phyloP scores from a whole-genome alignment of 352 stramenopile species.

The Vaucheria bursata region DNA sequence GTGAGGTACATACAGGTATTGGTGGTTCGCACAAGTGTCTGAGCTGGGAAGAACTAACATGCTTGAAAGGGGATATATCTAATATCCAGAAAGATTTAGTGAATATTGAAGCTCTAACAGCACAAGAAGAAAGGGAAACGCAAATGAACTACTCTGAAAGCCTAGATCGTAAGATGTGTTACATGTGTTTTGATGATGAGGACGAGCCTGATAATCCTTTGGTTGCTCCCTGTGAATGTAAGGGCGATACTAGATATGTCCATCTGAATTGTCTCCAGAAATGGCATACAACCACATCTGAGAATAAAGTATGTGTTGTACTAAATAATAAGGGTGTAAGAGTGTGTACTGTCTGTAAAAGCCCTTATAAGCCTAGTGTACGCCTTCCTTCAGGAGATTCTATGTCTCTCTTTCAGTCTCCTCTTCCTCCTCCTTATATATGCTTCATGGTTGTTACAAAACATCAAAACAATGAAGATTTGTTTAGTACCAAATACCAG shows the following conservation, averaged over 20 bases:
- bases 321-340: constrained; percentile 67
- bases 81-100: constrained; percentile 51
- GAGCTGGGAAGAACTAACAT: constrained; percentile 69
- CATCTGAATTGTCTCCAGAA: constrained; percentile 79
- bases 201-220: constrained; percentile 70
- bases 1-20: constrained; percentile 65
- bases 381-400: constrained; percentile 68
- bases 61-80: constrained; percentile 74
- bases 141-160: constrained; percentile 13
- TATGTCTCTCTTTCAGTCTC: constrained; percentile 71
- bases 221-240: constrained; percentile 76
- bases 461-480: constrained; percentile 61
- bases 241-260: constrained; percentile 79
- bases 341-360: constrained; percentile 76
- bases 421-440: constrained; percentile 71
- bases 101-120: constrained; percentile 39
- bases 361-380: constrained; percentile 75
- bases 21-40: constrained; percentile 64
- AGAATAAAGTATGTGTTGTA: constrained; percentile 63
- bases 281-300: constrained; percentile 66
- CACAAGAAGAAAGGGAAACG: constrained; percentile 35
- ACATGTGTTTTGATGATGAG: constrained; percentile 85
- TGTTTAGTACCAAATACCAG: constrained; percentile 81
- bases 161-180: constrained; percentile 56
- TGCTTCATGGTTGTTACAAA: constrained; percentile 79